These are phyloP conservation scores for Dictyostelium firmibasis DNA, from an alignment of 78 protist species.

Conservation along the genomic window DNA sequence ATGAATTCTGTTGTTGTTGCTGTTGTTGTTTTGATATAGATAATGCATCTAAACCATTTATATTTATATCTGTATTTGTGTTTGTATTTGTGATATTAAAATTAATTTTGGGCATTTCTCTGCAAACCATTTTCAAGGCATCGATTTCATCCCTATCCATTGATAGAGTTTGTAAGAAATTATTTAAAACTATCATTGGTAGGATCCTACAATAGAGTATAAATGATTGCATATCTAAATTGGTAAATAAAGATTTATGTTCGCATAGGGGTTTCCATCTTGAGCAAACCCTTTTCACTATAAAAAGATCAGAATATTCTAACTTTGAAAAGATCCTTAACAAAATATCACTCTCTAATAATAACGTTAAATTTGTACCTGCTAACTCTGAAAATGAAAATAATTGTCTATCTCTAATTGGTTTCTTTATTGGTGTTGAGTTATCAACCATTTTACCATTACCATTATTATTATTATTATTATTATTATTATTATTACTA, in stretches of 20 bases:
- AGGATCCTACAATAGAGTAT: slow-evolving; percentile 24
- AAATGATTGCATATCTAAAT: slow-evolving; percentile 60
- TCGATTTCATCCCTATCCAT: slow-evolving; percentile 46
- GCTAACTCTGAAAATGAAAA: slow-evolving; percentile 71
- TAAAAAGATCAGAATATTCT: slow-evolving; percentile 15
- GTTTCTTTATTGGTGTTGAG: not conserved
- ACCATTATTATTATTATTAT: not conserved
- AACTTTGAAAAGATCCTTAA: slow-evolving; percentile 2
- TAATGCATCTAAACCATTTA: not conserved
- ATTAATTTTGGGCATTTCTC: slow-evolving; percentile 43
- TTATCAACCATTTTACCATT: not conserved
- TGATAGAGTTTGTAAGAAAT: not conserved
- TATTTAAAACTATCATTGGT: slow-evolving; percentile 9
- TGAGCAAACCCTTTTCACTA: slow-evolving; percentile 57
- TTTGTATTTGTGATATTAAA: too few species aligned
- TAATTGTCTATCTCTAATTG: slow-evolving; percentile 21
- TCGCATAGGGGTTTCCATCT: slow-evolving; percentile 73
- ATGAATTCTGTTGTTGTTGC: not conserved
- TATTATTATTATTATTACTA: not conserved
- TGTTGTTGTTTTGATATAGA: not conserved
- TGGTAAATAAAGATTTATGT: not conserved
- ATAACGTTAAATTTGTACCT: slow-evolving; percentile 60
- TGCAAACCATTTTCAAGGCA: slow-evolving; percentile 62
- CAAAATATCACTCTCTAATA: slow-evolving; percentile 19
- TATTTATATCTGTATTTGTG: too few species aligned